These are phyloP conservation scores for Syncephalastrum racemosum DNA, from an alignment of 371 early-diverging fungal species.

Conservation along the genomic window DNA sequence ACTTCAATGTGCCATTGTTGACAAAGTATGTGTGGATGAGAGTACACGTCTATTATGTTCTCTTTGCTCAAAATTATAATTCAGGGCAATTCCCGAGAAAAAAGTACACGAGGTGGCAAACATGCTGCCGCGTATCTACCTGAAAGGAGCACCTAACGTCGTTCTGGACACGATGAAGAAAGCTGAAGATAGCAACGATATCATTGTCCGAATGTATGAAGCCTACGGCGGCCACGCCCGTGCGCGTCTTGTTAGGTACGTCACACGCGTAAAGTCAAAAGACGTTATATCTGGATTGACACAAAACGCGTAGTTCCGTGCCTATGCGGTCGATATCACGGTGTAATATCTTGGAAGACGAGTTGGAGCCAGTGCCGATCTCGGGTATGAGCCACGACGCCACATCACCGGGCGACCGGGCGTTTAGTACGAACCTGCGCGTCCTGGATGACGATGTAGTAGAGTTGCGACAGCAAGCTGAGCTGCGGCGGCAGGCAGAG, in stretches of 20 bases:
- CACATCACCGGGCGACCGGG: constrained; percentile 14
- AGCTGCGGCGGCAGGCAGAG: constrained; percentile 25
- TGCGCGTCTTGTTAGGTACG: constrained; percentile 61
- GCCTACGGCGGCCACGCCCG: constrained; percentile 87
- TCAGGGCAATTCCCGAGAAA: constrained; percentile 11
- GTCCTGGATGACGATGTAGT: constrained; percentile 41
- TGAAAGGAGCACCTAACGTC: constrained; percentile 70
- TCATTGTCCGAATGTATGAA: constrained; percentile 89
- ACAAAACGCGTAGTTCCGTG: constrained; percentile 53
- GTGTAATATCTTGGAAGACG: constrained; percentile 82
- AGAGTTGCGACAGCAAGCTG: constrained; percentile 31
- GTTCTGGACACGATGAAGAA: constrained; percentile 86
- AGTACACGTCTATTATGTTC: background rate
- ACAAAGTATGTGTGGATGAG: constrained; percentile 44
- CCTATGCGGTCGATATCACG: constrained; percentile 54
- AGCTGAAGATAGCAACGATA: constrained; percentile 71
- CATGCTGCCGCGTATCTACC: constrained; percentile 46
- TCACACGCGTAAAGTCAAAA: background rate
- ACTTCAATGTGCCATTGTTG: constrained; percentile 84
- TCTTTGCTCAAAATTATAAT: background rate
- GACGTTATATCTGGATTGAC: background rate
- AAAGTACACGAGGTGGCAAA: constrained; percentile 8
- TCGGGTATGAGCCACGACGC: constrained; percentile 9
- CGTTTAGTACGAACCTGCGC: constrained; percentile 40
- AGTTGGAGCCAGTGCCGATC: constrained; percentile 31